Evolutionary conservation across 306 rosid species (phyloP).

Genomic region (Biancaea sappan): DNA sequence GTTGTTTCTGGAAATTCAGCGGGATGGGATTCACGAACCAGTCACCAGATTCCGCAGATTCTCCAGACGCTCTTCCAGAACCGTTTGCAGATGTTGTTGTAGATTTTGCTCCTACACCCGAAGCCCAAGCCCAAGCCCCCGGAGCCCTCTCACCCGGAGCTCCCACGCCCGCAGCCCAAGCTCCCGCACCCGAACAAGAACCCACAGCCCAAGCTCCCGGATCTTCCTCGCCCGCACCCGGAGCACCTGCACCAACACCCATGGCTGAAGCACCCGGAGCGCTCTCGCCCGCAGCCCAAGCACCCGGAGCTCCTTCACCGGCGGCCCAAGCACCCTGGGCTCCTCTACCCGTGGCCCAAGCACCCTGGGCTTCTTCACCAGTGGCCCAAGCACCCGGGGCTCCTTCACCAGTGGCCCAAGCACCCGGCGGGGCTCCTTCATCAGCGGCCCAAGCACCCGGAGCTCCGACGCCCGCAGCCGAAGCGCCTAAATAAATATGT

Average conservation of each 20-base stretch:
- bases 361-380: not conserved
- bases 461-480: too few relatives aligned
- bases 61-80: too few relatives aligned
- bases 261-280: not conserved
- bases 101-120: constrained; percentile 3
- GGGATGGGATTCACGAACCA: not conserved
- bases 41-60: not conserved
- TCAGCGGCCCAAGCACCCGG: too few relatives aligned
- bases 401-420: too few relatives aligned
- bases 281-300: not conserved
- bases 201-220: not conserved
- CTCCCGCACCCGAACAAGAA: not conserved
- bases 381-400: not conserved
- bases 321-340: not conserved
- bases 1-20: too few relatives aligned
- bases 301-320: not conserved
- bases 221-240: not conserved
- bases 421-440: too few relatives aligned
- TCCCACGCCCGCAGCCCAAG: not conserved
- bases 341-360: not conserved
- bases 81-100: not conserved
- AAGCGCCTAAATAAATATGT: too few relatives aligned
- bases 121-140: not conserved
- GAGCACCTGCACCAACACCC: not conserved
- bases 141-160: not conserved